A percentile compares a stretch with the other conserved stretches of the same genome.
These are phyloP conservation scores for Pilaira anomala DNA, from an alignment of 192 early-diverging fungal genomes.

Conservation along the genomic window DNA sequence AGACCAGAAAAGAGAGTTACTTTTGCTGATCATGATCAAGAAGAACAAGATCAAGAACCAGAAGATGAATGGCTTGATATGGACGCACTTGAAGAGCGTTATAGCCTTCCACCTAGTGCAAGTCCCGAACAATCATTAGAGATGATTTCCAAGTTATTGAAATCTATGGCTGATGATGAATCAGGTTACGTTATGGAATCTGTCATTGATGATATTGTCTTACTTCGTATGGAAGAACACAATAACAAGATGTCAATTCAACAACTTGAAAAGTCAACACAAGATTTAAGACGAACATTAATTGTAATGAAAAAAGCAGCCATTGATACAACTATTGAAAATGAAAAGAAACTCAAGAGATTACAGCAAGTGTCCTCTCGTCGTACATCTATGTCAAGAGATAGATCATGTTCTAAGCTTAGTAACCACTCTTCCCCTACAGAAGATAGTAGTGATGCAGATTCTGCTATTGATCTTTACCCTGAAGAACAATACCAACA, in stretches of 20 bases:
- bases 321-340: constrained; percentile 39
- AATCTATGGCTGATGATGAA: constrained; percentile 44
- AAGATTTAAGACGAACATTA: constrained; percentile 49
- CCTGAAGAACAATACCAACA: constrained; percentile 14
- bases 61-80: constrained; percentile 30
- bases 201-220: constrained; percentile 53
- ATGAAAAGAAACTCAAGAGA: constrained; percentile 27
- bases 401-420: not conserved
- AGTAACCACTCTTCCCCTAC: not conserved
- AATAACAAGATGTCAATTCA: constrained; percentile 40
- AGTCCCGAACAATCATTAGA: constrained; percentile 44
- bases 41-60: not conserved
- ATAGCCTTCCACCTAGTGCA: constrained; percentile 32
- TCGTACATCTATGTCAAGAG: constrained; percentile 2
- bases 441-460: constrained; percentile 20
- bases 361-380: constrained; percentile 15
- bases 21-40: constrained; percentile 30
- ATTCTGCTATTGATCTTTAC: constrained; percentile 27
- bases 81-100: constrained; percentile 26
- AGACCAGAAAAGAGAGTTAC: constrained; percentile 29
- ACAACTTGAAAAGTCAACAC: constrained; percentile 47
- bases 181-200: constrained; percentile 45
- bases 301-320: constrained; percentile 56
- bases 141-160: constrained; percentile 43
- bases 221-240: constrained; percentile 47